phyloP scores from a whole-genome alignment of 192 early-diverging fungal genomes.

The Coemansia sp. region DNA sequence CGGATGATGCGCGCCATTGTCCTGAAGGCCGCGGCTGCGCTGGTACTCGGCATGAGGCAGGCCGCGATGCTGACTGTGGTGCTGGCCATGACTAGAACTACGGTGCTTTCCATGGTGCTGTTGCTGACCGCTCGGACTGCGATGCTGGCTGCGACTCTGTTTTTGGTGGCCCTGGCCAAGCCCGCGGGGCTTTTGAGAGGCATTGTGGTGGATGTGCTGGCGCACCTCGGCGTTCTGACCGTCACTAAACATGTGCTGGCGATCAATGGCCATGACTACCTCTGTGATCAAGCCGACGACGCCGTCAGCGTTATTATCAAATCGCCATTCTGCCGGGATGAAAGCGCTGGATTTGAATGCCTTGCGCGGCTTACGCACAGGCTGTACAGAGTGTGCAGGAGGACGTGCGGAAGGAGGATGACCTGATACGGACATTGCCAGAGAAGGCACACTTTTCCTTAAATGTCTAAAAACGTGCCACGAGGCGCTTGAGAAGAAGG shows the following conservation, averaged over 20 bases:
- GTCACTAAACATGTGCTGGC: slow-evolving; percentile 14
- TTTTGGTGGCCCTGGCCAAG: slow-evolving; percentile 1
- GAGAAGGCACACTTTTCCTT: background rate
- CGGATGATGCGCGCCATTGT: background rate
- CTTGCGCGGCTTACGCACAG: slow-evolving; percentile 11
- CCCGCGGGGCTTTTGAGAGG: slow-evolving; percentile 1
- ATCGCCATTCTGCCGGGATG: slow-evolving; percentile 31
- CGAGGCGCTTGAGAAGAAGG: background rate
- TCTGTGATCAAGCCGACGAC: slow-evolving; percentile 29
- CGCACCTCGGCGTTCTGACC: slow-evolving; percentile 9
- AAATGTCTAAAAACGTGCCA: slow-evolving; percentile 1
- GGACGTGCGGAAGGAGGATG: background rate
- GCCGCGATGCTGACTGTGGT: slow-evolving; percentile 2
- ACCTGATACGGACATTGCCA: slow-evolving; percentile 9
- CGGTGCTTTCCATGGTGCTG: slow-evolving; percentile 5
- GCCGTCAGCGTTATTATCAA: slow-evolving; percentile 22
- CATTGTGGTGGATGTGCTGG: slow-evolving; percentile 16
- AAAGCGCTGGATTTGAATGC: slow-evolving; percentile 44
- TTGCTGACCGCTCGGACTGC: background rate
- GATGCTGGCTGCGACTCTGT: background rate
- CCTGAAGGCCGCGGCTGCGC: background rate
- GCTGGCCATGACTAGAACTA: background rate
- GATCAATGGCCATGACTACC: slow-evolving; percentile 35
- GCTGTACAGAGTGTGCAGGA: background rate
- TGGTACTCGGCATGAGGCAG: background rate